Evolutionary conservation across 495 filamentous ascomycete genomes (phyloP).

Genomic region (Tuber umbilicatum): DNA sequence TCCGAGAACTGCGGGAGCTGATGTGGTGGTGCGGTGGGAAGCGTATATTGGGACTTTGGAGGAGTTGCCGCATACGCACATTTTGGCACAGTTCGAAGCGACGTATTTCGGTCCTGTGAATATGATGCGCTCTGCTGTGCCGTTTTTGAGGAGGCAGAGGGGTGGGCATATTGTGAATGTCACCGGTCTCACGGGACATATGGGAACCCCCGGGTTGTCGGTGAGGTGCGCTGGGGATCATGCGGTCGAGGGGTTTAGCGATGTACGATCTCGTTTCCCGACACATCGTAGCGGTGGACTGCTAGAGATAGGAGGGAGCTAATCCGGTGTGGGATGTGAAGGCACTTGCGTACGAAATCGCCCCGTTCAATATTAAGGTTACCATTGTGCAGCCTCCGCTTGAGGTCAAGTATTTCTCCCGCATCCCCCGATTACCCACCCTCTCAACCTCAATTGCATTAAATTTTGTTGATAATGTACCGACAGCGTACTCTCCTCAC

Average conservation of each 20-base stretch:
- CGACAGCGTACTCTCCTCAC: conserved; percentile 24
- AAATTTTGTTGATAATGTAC: conserved; percentile 3
- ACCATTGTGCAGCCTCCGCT: conserved; percentile 87
- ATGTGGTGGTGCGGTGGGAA: conserved; percentile 41
- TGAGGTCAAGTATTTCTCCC: conserved; percentile 37
- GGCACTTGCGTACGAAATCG: conserved; percentile 92
- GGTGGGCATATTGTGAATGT: conserved; percentile 85
- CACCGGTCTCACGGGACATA: conserved; percentile 82
- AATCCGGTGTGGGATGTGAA: conserved; percentile 26
- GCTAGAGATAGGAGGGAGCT: background rate
- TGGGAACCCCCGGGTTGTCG: conserved; percentile 84
- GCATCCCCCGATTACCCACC: too few species aligned
- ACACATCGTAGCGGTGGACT: background rate
- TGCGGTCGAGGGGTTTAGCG: conserved; percentile 96
- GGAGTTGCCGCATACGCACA: conserved; percentile 69
- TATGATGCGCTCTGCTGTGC: conserved; percentile 83
- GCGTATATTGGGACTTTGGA: conserved; percentile 87
- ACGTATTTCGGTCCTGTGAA: conserved; percentile 94
- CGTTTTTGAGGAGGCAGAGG: conserved; percentile 67
- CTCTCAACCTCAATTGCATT: background rate
- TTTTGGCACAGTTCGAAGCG: conserved; percentile 84
- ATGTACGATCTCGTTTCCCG: conserved; percentile 46
- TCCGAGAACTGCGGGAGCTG: background rate
- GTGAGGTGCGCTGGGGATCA: conserved; percentile 89
- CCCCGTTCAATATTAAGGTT: conserved; percentile 93